Evolutionary conservation across 164 flowering plant species (phyloP).

Genomic region (Tinospora cordifolia): DNA sequence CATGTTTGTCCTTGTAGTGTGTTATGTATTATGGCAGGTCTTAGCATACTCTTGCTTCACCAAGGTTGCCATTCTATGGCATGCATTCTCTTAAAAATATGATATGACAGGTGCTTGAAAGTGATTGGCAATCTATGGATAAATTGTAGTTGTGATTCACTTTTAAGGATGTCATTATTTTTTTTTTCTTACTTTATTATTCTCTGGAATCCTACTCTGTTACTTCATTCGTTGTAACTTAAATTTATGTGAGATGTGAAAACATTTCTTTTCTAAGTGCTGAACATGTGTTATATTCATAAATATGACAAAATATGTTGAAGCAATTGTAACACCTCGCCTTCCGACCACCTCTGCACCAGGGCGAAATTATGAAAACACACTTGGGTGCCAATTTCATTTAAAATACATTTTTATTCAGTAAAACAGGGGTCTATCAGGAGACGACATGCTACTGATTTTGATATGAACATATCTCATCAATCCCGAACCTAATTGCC

Average conservation of each 20-base stretch:
- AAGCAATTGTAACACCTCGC: no score
- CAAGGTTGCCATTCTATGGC: neutral
- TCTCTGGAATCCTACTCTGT: neutral
- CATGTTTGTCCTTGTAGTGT: neutral
- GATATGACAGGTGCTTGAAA: neutral
- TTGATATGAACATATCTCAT: no score
- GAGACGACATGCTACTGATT: no score
- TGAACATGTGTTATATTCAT: neutral
- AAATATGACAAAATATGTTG: neutral
- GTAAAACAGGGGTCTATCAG: no score
- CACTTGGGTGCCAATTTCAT: no score
- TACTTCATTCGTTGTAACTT: neutral
- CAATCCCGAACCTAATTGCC: no score
- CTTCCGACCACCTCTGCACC: no score
- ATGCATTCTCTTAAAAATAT: neutral
- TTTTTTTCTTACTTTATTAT: neutral
- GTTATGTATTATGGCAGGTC: neutral
- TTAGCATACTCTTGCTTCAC: neutral
- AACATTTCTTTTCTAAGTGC: neutral
- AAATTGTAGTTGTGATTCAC: neutral
- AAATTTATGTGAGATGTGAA: neutral
- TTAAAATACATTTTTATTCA: no score
- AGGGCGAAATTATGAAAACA: no score
- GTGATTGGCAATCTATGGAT: neutral
- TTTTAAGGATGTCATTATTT: neutral